These are phyloP conservation scores for Phytophthora pluvialis DNA, from an alignment of 352 stramenopile genomes.

Conservation along the genomic window DNA sequence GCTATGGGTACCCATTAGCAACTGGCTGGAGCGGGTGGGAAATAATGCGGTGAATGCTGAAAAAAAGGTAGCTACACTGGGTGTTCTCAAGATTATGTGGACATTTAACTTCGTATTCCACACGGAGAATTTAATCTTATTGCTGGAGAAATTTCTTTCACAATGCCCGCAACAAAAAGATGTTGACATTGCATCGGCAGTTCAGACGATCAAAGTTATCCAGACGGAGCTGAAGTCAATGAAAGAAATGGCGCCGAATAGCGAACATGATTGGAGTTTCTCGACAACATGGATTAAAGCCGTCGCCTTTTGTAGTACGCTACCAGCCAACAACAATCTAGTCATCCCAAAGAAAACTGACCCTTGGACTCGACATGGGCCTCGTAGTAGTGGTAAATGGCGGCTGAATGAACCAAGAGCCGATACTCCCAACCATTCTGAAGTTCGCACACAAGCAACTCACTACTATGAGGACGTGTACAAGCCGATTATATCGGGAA, in stretches of 20 bases:
- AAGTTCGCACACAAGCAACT: not conserved
- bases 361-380: not conserved
- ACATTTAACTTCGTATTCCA: conserved; percentile 10
- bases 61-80: not conserved
- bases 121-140: not conserved
- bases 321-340: not conserved
- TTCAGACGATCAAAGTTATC: not conserved
- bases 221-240: not conserved
- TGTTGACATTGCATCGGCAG: conserved; percentile 5
- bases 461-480: conserved; percentile 4
- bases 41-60: not conserved
- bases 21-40: not conserved
- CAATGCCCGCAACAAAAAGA: not conserved
- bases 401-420: not conserved
- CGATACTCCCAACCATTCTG: not conserved
- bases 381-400: not conserved
- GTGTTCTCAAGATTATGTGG: conserved; percentile 7
- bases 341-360: not conserved
- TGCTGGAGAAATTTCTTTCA: conserved; percentile 6
- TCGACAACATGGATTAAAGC: not conserved
- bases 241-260: not conserved
- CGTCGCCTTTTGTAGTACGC: too few species aligned
- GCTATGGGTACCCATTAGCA: conserved; percentile 3
- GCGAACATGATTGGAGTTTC: not conserved
- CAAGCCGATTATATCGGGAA: not conserved